Base-by-base conservation (phyloP, 345 rosid genomes). In the Bretschneidera sinensis region DNA sequence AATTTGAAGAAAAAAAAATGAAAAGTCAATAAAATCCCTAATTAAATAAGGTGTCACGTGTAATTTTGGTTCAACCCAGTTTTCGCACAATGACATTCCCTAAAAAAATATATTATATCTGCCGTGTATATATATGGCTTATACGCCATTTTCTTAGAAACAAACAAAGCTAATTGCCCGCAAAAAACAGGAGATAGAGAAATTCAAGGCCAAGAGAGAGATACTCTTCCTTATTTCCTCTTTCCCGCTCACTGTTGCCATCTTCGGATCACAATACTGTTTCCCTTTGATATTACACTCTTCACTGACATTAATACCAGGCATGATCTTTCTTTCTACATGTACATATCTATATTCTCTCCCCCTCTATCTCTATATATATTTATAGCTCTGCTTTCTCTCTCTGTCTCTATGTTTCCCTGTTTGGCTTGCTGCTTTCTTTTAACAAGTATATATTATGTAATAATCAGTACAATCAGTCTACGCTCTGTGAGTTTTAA, bases 181-280 rank as follows among this genome's bases (percentile, higher is more conserved):
- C 15, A 14, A 39, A 1, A 31, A 39, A 39, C 10, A 39, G 45
- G 45, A 5, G 45, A 39, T 65, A 48, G 43, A 54, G 49, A 51
- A 62, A 23, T 52, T 31, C 48, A 45, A 60, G 43, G 52, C 54
- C 51, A 17, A 59, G 67, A 45, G 13, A 24, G 39, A 48, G 1
- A 49, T 39, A 1, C 39, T 35, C n/a, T 43, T 6, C 5, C 8
- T 17, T 20, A 0, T 23, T 24, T 45, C 39, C 24, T 54, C 67
- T 64, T 72, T 70, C 80, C 78, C 82, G 81, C 78, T 74, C 81
- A n/a, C 55, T 60, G 20, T 31, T 54, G 59, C 17, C 59, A 52
- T 33, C 47, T 55, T 19, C 51, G 18, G 39, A 35, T 16, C 21
- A 6, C 50, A 33, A 14, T 57, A 51, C 45, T 17, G 17, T 52